A percentile compares a stretch with the other conserved stretches of the same genome.
Conservation (phyloP, 2,329 filamentous ascomycete genomes). For the Chalara sp. region DNA sequence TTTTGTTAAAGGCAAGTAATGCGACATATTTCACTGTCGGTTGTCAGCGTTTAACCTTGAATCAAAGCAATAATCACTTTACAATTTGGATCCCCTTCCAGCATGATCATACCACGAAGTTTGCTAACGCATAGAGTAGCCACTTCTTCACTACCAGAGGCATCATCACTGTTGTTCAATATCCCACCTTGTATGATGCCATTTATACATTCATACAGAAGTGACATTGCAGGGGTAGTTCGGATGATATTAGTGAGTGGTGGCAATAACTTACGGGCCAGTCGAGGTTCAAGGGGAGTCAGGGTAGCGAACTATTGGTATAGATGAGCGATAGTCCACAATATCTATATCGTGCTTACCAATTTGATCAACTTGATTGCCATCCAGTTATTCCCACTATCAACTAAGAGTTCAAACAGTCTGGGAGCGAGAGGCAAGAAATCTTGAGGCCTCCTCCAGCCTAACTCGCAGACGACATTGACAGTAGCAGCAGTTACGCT, state of each 20-base stretch:
- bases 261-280: slow-evolving; percentile 85
- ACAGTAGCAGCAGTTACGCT: slow-evolving; percentile 94
- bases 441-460: slow-evolving; percentile 88
- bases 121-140: slow-evolving; percentile 89
- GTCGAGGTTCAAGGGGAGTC: slow-evolving; percentile 82
- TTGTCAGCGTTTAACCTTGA: slow-evolving; percentile 11
- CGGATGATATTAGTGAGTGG: slow-evolving; percentile 89
- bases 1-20: slow-evolving; percentile 89
- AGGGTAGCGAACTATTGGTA: slow-evolving; percentile 75
- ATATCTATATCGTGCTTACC: slow-evolving; percentile 41
- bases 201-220: slow-evolving; percentile 97
- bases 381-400: slow-evolving; percentile 98
- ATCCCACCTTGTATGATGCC: slow-evolving; percentile 97
- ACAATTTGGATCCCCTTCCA: slow-evolving; percentile 91
- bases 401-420: slow-evolving; percentile 85
- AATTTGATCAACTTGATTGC: slow-evolving; percentile 98
- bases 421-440: slow-evolving; percentile 88
- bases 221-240: slow-evolving; percentile 94
- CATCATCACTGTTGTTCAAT: slow-evolving; percentile 72
- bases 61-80: slow-evolving; percentile 43
- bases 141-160: slow-evolving; percentile 81
- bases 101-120: slow-evolving; percentile 85
- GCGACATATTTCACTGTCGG: slow-evolving; percentile 88
- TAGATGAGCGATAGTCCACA: slow-evolving; percentile 57
- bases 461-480: slow-evolving; percentile 93